A percentile compares a stretch with the other conserved stretches of the same genome.
Evolutionary conservation across 208 protist genomes (phyloP).

Genomic region (Naegleria gruberi): DNA sequence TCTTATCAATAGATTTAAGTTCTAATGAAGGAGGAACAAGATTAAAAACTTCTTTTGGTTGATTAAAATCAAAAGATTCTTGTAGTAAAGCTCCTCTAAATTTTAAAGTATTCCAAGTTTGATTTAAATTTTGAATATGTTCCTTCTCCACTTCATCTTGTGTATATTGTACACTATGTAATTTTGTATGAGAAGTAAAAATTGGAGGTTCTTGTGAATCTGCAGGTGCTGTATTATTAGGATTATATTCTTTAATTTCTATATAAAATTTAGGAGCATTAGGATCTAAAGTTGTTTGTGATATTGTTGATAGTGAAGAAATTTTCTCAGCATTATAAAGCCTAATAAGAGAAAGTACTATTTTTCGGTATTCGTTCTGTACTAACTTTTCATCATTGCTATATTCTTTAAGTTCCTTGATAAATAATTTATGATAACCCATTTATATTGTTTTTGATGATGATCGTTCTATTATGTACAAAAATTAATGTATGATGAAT

Average conservation of each 20-base stretch:
- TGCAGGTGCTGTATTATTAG: neutral
- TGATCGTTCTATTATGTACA: too few relatives aligned
- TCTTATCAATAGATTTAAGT: neutral
- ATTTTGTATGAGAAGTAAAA: neutral
- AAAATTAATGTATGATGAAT: too few relatives aligned
- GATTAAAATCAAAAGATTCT: neutral
- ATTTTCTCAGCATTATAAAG: neutral
- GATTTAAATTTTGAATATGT: neutral
- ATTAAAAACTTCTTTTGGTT: neutral
- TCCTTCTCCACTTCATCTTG: neutral
- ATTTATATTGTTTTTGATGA: neutral
- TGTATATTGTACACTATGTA: neutral
- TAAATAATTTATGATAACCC: neutral
- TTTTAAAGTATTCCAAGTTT: neutral
- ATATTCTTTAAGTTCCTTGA: neutral
- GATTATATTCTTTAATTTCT: conserved; percentile 7
- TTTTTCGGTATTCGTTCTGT: neutral
- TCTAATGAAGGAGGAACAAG: neutral
- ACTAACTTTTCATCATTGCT: neutral
- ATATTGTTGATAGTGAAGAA: neutral
- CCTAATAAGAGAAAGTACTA: neutral
- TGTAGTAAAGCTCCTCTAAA: too few relatives aligned
- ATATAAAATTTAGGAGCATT: neutral
- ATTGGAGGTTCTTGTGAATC: neutral
- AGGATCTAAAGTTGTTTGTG: neutral